Base-by-base conservation (phyloP, 108 stramenopile genomes). In the Bacterosira constricta region DNA sequence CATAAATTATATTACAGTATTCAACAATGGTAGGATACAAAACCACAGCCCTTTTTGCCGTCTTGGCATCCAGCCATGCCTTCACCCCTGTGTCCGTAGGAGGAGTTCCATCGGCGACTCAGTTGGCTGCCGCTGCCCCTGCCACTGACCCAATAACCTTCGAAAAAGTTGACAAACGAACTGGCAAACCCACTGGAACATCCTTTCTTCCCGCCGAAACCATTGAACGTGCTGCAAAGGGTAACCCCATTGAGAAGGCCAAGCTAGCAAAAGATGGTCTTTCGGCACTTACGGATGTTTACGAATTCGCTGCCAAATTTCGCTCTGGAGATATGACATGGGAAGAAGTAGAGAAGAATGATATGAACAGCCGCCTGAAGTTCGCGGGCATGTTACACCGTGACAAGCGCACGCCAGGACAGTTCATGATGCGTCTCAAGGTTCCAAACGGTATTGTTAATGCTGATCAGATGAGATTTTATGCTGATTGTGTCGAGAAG, bases 361-460 rank as follows among this genome's bases (percentile, higher is more conserved):
- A 96, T 79, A 66, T 95, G 27, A 93, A 96, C 72, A 86, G 82
- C 9, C 85, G 97, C 3, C 73, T 97, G 6, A 97, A 97, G 83
- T 97, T 83, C 74, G 96, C 90, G 4, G 97, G 97, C 35, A 87
- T 97, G 84, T 86, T 97, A 21, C 95, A 96, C 79, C 81, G 97
- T 39, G 71, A 81, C 53, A 97, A 96, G 82, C 89, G 94, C 18
- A 96, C 95, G 34, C 97, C 97, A 2, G 97, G 97, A 23, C 90
- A 91, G 61, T 97, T 97, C 87, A 95, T 97, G 96, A 91, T 96
- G 91, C 84, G 96, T 1, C 84, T 94, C 51, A 85, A 88, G 66
- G 86, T 96, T 3, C 96, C 97, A 4, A 96, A 96, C 75, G 97
- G 97, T n/a, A 93, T 98, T 39, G 83, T 96, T 66, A 96, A 86